These are phyloP conservation scores for Naganishia antarctica DNA, from an alignment of 768 basidiomycete genomes.

Conservation along the genomic window DNA sequence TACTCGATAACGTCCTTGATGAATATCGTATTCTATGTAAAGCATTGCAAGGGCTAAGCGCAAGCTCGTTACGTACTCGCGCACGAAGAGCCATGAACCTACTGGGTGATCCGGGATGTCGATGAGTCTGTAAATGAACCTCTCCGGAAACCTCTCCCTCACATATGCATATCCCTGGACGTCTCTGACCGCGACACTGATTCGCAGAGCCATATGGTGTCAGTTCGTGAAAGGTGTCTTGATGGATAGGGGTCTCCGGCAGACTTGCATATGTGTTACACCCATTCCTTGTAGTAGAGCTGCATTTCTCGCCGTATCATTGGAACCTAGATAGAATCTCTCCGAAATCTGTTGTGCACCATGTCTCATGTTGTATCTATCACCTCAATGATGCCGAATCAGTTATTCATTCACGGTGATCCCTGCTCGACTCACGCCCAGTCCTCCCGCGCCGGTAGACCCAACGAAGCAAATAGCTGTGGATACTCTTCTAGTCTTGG, in stretches of 20 bases:
- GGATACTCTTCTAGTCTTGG: conserved; percentile 4
- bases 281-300: conserved; percentile 37
- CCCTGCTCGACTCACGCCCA: conserved; percentile 11
- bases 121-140: conserved; percentile 44
- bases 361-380: conserved; percentile 49
- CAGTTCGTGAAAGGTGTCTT: background rate
- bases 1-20: conserved; percentile 44
- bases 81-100: conserved; percentile 18
- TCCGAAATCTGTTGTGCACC: conserved; percentile 47
- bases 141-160: conserved; percentile 43
- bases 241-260: background rate
- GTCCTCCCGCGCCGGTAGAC: conserved; percentile 16
- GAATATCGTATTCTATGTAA: conserved; percentile 22
- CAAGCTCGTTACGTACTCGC: no score
- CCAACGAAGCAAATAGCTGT: background rate
- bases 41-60: background rate
- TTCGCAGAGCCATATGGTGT: background rate
- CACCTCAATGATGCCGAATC: background rate
- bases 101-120: conserved; percentile 49
- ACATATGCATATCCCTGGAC: conserved; percentile 41
- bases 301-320: conserved; percentile 39
- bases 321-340: conserved; percentile 47
- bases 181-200: conserved; percentile 47
- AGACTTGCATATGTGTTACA: conserved; percentile 48
- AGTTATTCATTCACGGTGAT: background rate